Base-by-base conservation (phyloP, 2,329 filamentous ascomycete genomes). In the Mariannaea elegans region DNA sequence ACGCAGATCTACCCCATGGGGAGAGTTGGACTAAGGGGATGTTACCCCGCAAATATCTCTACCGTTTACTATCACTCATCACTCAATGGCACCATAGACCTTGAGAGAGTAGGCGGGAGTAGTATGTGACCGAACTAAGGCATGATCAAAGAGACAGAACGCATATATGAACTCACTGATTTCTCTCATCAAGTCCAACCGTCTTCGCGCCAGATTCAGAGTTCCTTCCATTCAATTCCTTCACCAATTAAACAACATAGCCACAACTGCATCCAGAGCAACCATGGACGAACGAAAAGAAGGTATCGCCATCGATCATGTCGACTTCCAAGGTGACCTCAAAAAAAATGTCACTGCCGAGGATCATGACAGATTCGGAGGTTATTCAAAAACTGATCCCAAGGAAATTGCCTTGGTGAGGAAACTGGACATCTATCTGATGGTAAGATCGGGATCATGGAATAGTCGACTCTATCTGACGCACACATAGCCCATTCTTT, bases 401-500 rank as follows among this genome's bases (percentile, higher is more conserved):
- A 52, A 47, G 32, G 57, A 61, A 46, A 56, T 61, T 42, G 51
- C 51, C 3, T 46, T 61, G 2, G 57, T 61, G 21, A 61, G 38
- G 45, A 61, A 61, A 21, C 52, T 61, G 12, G 57, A 61, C 46
- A n/a, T 16, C 12, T 61, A 50, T 19, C 46, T 61, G 18, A 38
- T 61, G 57, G 57, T 61, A 41, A 42, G 50, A 13, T 4, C 18
- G 4, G 3, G 4, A 2, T 7, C 7, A 13, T 29, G 16, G 13
- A 14, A 3, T 7, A 3, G 18, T 12, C 21, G 13, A 13, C 3
- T n/a, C 50, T 44, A 18, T 44, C 39, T 38, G 1, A 48, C 44
- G 2, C 2, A 12, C 2, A 5, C 13, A 2, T 1, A 75, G 68
- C 74, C 75, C 0, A 76, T 75, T n/a, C 68, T 77, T 5, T 77